These are phyloP conservation scores for Emergomyces africanus DNA, from an alignment of 2,329 filamentous ascomycete species.

Conservation along the genomic window DNA sequence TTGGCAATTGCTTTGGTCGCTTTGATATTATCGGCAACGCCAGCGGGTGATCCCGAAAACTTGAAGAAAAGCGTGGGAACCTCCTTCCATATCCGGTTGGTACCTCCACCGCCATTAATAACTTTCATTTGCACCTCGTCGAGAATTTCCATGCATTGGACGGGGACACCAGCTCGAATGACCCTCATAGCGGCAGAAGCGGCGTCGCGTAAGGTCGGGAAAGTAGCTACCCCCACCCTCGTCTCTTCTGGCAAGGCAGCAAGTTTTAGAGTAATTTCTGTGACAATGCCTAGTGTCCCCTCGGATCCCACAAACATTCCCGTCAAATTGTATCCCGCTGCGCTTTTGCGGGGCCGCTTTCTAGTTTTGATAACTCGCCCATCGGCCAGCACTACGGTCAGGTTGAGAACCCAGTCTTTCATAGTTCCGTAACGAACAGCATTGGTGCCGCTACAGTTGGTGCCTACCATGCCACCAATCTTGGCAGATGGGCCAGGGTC, in stretches of 20 bases:
- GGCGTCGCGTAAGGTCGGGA: conserved; percentile 46
- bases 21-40: conserved; percentile 65
- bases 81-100: conserved; percentile 35
- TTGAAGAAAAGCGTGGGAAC: conserved; percentile 34
- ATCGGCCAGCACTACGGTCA: conserved; percentile 59
- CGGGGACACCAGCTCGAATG: conserved; percentile 51
- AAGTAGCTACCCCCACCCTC: conserved; percentile 52
- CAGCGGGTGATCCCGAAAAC: conserved; percentile 62
- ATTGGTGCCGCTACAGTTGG: conserved; percentile 53
- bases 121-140: conserved; percentile 52
- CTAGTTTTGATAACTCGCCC: conserved; percentile 57
- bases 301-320: conserved; percentile 58
- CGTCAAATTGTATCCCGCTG: conserved; percentile 60
- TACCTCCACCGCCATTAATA: conserved; percentile 53
- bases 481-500: conserved; percentile 61
- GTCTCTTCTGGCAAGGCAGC: conserved; percentile 51
- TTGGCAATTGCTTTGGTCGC: conserved; percentile 57
- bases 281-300: conserved; percentile 58
- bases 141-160: conserved; percentile 54
- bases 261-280: conserved; percentile 56
- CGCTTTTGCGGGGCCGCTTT: conserved; percentile 52
- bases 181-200: conserved; percentile 51
- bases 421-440: conserved; percentile 57
- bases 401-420: conserved; percentile 61
- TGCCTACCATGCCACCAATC: conserved; percentile 51